phyloP scores from a whole-genome alignment of 495 filamentous ascomycete species.

The Trichoderma reesei region DNA sequence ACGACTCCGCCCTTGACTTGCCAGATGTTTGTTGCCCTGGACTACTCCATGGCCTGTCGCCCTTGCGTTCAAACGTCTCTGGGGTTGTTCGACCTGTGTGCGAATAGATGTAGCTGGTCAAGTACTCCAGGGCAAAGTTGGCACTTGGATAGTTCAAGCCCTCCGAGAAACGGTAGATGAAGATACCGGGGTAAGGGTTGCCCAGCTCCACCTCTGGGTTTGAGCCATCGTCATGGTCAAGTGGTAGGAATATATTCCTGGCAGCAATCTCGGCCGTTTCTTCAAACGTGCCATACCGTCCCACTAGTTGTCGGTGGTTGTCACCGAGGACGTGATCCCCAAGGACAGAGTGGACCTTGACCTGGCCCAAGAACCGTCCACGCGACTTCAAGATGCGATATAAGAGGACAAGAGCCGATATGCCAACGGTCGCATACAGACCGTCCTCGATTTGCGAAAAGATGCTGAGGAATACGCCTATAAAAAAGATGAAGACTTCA shows the following conservation, averaged over 20 bases:
- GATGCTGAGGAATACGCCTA: conserved; percentile 82
- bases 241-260: conserved; percentile 82
- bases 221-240: conserved; percentile 78
- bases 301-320: conserved; percentile 23
- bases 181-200: conserved; percentile 83
- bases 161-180: conserved; percentile 96
- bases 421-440: conserved; percentile 74
- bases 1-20: conserved; percentile 16
- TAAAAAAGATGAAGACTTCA: conserved; percentile 88
- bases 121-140: conserved; percentile 77
- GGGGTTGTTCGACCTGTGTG: conserved; percentile 71
- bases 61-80: conserved; percentile 48
- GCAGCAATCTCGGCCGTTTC: conserved; percentile 22
- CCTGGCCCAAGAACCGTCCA: conserved; percentile 79
- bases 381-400: conserved; percentile 77
- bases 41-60: conserved; percentile 95
- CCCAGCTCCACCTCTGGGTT: conserved; percentile 76
- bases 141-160: conserved; percentile 96
- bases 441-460: conserved; percentile 86
- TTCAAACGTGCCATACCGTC: conserved; percentile 43
- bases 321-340: conserved; percentile 68
- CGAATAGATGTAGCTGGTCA: conserved; percentile 64
- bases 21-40: conserved; percentile 55
- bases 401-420: conserved; percentile 69
- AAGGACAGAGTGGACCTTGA: conserved; percentile 83